phyloP scores from a whole-genome alignment of 768 basidiomycete species.

The Tricholoma bakamatsutake region DNA sequence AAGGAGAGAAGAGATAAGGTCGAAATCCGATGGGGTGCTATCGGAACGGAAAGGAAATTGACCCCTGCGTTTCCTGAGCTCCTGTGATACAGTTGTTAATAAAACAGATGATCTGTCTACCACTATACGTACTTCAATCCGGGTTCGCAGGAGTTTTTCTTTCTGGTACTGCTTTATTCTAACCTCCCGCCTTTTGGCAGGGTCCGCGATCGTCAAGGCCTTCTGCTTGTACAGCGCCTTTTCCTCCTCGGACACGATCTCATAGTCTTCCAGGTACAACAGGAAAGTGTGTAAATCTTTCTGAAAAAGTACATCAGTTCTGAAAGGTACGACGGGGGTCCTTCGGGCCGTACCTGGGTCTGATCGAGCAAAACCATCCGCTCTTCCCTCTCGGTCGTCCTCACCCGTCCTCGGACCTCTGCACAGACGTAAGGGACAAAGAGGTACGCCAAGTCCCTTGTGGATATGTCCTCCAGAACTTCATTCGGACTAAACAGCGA shows the following conservation, averaged over 20 bases:
- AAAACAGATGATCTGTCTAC: background rate
- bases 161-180: constrained; percentile 90
- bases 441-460: constrained; percentile 70
- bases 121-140: constrained; percentile 53
- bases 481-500: constrained; percentile 84
- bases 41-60: constrained; percentile 27
- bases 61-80: constrained; percentile 48
- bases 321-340: constrained; percentile 7
- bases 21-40: constrained; percentile 44
- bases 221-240: constrained; percentile 47
- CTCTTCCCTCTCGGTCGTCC: constrained; percentile 48
- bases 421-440: constrained; percentile 63
- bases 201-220: constrained; percentile 48
- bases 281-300: constrained; percentile 42
- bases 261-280: constrained; percentile 54
- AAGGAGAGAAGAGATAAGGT: constrained; percentile 60
- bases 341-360: constrained; percentile 45
- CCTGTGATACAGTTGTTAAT: constrained; percentile 25
- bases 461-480: constrained; percentile 74
- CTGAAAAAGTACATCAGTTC: constrained; percentile 28
- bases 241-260: constrained; percentile 58
- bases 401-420: constrained; percentile 58
- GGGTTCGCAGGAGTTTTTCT: constrained; percentile 72
- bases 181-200: constrained; percentile 67
- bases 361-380: constrained; percentile 51